Conservation (phyloP, 2,329 filamentous ascomycete genomes). For the Dendrostoma leiphaemia region DNA sequence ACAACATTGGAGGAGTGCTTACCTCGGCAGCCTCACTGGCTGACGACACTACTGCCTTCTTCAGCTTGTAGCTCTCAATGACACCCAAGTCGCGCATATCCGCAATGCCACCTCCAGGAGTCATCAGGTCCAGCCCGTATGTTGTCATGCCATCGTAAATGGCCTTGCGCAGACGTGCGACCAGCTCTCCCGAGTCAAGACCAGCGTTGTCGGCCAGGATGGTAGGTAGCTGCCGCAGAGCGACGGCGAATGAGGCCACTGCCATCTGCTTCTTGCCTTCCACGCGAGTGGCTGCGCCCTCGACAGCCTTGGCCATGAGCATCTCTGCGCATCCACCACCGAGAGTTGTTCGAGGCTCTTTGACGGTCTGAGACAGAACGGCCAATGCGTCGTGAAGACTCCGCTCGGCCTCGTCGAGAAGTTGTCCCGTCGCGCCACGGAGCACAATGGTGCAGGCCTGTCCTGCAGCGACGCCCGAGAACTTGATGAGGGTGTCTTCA, state of each 20-base stretch:
- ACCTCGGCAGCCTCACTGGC: constrained; percentile 96
- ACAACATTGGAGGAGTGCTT: constrained; percentile 32
- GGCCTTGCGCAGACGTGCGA: constrained; percentile 85
- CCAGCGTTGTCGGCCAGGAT: constrained; percentile 97
- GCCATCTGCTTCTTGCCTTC: constrained; percentile 96
- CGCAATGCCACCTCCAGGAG: constrained; percentile 85
- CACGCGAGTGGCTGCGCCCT: constrained; percentile 87
- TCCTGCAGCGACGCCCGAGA: constrained; percentile 91
- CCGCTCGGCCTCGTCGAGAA: constrained; percentile 94
- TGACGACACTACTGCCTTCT: constrained; percentile 94
- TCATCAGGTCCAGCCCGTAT: constrained; percentile 85
- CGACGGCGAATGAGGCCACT: constrained; percentile 83
- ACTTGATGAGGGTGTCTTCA: constrained; percentile 95
- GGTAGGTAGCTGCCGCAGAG: constrained; percentile 88
- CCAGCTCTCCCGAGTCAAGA: constrained; percentile 90
- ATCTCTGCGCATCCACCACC: constrained; percentile 97
- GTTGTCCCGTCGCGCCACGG: constrained; percentile 92
- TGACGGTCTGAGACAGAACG: constrained; percentile 93
- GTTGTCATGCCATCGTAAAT: constrained; percentile 94
- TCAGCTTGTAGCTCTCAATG: constrained; percentile 97
- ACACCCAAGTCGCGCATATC: constrained; percentile 97
- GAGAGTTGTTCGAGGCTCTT: constrained; percentile 88
- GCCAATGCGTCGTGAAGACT: constrained; percentile 94
- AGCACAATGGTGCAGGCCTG: constrained; percentile 96
- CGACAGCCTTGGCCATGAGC: constrained; percentile 98